Percentiles rank a stretch among this genome's conserved stretches.
Evolutionary conservation across 805 yeast genomes (phyloP).

Genomic region (Clavispora fructus): DNA sequence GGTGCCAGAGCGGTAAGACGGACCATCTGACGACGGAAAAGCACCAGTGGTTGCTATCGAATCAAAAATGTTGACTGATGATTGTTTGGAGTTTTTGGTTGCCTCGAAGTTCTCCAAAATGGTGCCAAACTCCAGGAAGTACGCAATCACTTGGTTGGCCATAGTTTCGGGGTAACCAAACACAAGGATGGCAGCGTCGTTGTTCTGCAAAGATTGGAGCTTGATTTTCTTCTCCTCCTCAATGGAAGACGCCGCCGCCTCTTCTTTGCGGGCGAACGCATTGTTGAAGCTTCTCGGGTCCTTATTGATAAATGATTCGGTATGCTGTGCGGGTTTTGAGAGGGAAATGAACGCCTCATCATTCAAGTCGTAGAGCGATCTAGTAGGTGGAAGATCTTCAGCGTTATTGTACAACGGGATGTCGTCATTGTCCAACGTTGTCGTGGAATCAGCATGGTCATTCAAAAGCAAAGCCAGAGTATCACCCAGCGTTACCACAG

Average conservation of each 20-base stretch:
- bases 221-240: slow-evolving; percentile 8
- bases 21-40: slow-evolving; percentile 6
- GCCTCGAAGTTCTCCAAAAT: slow-evolving; percentile 69
- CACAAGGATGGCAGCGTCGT: slow-evolving; percentile 69
- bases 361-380: slow-evolving; percentile 46
- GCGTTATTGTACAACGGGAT: slow-evolving; percentile 21
- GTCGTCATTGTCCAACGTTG: slow-evolving; percentile 25
- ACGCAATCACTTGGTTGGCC: slow-evolving; percentile 61
- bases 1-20: not conserved
- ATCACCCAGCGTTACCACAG: slow-evolving; percentile 14
- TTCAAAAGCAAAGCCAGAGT: slow-evolving; percentile 10
- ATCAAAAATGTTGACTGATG: slow-evolving; percentile 5
- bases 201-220: slow-evolving; percentile 21
- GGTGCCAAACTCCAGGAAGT: slow-evolving; percentile 74
- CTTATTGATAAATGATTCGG: slow-evolving; percentile 38
- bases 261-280: slow-evolving; percentile 36
- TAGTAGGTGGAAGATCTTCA: slow-evolving; percentile 46
- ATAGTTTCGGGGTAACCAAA: slow-evolving; percentile 84
- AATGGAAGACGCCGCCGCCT: slow-evolving; percentile 5
- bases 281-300: slow-evolving; percentile 44
- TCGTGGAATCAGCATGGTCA: slow-evolving; percentile 20
- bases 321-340: slow-evolving; percentile 30
- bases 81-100: slow-evolving; percentile 5
- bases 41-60: slow-evolving; percentile 10
- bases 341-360: slow-evolving; percentile 37